These are phyloP conservation scores for Macadamia tetraphylla DNA, from an alignment of 164 flowering plant species.

Conservation along the genomic window DNA sequence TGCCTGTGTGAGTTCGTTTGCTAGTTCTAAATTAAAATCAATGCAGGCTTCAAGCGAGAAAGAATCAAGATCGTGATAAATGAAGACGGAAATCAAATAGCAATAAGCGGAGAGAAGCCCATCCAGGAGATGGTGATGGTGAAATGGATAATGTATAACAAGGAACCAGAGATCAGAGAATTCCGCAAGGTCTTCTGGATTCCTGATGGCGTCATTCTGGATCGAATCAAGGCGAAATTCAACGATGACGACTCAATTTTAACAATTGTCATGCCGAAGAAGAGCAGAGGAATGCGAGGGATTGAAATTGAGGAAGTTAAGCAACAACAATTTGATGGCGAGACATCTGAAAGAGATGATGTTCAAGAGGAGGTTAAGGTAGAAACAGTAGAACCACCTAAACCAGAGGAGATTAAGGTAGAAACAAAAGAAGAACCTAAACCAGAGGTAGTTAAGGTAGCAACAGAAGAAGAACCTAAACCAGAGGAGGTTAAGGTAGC, in stretches of 20 bases:
- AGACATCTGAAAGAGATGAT: background rate
- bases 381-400: too few relatives aligned
- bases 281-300: constrained; percentile 41
- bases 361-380: background rate
- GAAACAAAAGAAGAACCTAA: too few relatives aligned
- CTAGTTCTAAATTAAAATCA: background rate
- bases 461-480: too few relatives aligned
- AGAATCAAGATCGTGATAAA: constrained; percentile 47
- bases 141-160: constrained; percentile 36
- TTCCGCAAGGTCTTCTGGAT: constrained; percentile 53
- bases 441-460: too few relatives aligned
- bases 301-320: constrained; percentile 40
- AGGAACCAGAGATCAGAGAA: constrained; percentile 32
- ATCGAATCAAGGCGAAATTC: constrained; percentile 48
- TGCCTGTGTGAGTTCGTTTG: too few relatives aligned
- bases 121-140: constrained; percentile 46
- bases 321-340: constrained; percentile 22
- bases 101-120: constrained; percentile 42
- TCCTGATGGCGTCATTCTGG: constrained; percentile 54
- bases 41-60: constrained; percentile 46
- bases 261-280: constrained; percentile 53
- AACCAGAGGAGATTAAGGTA: too few relatives aligned
- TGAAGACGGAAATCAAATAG: constrained; percentile 45
- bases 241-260: constrained; percentile 40
- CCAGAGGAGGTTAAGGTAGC: too few relatives aligned